Base-by-base conservation (phyloP, 73 alveolate genomes). In the Diophrys sp. region DNA sequence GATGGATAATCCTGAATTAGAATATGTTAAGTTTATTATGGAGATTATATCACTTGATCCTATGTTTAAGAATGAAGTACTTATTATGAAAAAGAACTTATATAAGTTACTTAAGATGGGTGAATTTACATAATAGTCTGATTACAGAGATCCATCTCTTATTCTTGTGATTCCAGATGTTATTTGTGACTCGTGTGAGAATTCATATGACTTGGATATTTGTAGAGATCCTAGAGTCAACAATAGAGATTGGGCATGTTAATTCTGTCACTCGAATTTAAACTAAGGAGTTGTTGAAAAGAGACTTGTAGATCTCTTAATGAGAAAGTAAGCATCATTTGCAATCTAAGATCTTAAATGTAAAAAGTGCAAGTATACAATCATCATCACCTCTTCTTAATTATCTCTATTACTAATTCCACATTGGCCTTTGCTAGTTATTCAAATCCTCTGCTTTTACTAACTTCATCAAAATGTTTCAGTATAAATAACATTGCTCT, bases 281-380 rank as follows among this genome's bases (percentile, higher is more conserved):
- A 73, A 85, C 67, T 77, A 71, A 57, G 70, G 72, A 0, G 25
- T 29, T 0, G 75, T 89, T 70, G 99, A 95, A 81, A 84, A 89
- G 86, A 81, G 93, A 85, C 89, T 95, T 75, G 88, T 95, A 23
- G 97, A 91, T 33, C 74, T 92, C 67, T 74, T 95, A 71, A 87
- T 90, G 34, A 69, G 91, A n/a, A 90, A 92, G 83, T 83, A 81
- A 69, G 88, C 85, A 66, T 81, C 89, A 25, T 95, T 86, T 87
- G 90, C 90, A 76, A 90, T 85, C 67, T 91, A 93, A 85, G 99
- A 95, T 82, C 77, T 95, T 74, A 89, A 90, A 67, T 95, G 99
- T 79, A 73, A 27, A 30, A 93, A 95, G 79, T 95, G 99, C 87
- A 83, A 82, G 66, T 44, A 44, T 18, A 44, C 62, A n/a, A n/a